Conservation (phyloP, 2,329 filamentous ascomycete species). For the Hawksworthiomyces lignivorus region DNA sequence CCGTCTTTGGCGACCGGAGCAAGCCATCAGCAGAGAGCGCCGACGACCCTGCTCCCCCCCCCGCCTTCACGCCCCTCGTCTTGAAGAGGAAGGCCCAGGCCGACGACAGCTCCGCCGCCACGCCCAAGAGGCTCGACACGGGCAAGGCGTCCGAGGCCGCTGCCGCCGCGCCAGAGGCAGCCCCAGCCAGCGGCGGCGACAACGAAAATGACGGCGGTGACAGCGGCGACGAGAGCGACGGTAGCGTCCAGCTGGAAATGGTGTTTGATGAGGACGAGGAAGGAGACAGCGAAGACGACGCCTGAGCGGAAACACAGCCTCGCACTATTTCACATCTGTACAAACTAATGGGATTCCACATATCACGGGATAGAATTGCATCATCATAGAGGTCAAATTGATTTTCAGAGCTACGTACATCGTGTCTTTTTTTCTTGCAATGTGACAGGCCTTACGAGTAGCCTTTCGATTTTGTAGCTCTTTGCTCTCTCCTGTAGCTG, state of each 20-base stretch:
- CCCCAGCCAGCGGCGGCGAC: not conserved
- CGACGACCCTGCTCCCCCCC: slow-evolving; percentile 11
- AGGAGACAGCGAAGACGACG: slow-evolving; percentile 13
- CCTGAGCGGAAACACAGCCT: too few species aligned
- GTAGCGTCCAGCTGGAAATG: slow-evolving; percentile 53
- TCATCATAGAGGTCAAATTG: too few species aligned
- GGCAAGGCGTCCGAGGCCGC: slow-evolving; percentile 5
- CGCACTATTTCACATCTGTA: too few species aligned
- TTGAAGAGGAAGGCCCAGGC: slow-evolving; percentile 38
- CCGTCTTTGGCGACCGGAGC: slow-evolving; percentile 9
- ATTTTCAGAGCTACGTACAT: too few species aligned
- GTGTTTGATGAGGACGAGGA: slow-evolving; percentile 47
- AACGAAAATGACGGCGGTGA: slow-evolving; percentile 32
- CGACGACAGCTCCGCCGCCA: slow-evolving; percentile 24
- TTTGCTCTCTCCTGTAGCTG: too few species aligned
- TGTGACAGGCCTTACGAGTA: too few species aligned
- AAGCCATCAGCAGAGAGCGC: slow-evolving; percentile 14
- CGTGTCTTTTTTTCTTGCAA: too few species aligned
- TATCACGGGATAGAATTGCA: too few species aligned
- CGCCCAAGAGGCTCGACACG: slow-evolving; percentile 18
- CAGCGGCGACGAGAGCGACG: slow-evolving; percentile 41
- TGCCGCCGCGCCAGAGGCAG: slow-evolving; percentile 17
- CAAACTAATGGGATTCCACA: too few species aligned
- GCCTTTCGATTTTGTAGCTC: too few species aligned
- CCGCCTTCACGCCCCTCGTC: slow-evolving; percentile 15